Conservation (phyloP, 495 filamentous ascomycete genomes). For the Xylaria acuta region DNA sequence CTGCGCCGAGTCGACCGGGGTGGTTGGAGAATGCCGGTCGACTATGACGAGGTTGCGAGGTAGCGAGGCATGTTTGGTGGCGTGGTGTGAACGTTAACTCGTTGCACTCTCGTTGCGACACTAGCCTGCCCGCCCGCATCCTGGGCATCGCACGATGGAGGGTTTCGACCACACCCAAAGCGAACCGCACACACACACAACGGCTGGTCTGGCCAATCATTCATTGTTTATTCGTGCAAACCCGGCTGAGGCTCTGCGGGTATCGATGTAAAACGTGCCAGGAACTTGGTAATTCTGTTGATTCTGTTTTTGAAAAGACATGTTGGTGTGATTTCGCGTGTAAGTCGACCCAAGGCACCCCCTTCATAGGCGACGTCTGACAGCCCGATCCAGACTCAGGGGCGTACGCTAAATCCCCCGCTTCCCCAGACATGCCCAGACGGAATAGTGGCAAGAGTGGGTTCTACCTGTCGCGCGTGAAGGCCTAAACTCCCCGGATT, state of each 20-base stretch:
- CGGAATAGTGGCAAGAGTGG: slow-evolving; percentile 16
- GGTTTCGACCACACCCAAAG: slow-evolving; percentile 8
- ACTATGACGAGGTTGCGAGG: background rate
- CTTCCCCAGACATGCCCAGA: slow-evolving; percentile 25
- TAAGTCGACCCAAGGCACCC: background rate
- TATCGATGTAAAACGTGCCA: background rate
- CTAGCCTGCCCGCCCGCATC: background rate
- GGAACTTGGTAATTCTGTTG: background rate
- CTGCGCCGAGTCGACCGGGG: slow-evolving; percentile 14
- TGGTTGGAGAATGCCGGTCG: slow-evolving; percentile 1
- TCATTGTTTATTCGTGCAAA: background rate
- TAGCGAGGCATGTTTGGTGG: background rate
- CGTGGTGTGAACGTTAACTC: background rate
- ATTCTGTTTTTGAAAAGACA: background rate
- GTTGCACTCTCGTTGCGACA: background rate
- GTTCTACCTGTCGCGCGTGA: background rate
- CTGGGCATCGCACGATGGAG: slow-evolving; percentile 7
- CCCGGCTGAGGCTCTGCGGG: slow-evolving; percentile 19
- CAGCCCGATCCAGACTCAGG: slow-evolving; percentile 19
- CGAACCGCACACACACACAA: background rate
- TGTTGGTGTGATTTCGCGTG: slow-evolving; percentile 14
- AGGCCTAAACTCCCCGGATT: slow-evolving; percentile 21
- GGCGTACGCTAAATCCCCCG: slow-evolving; percentile 21
- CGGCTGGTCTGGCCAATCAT: slow-evolving; percentile 10
- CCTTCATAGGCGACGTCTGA: background rate